Conservation (phyloP, 345 rosid species). For the Eutrema yunnanense region DNA sequence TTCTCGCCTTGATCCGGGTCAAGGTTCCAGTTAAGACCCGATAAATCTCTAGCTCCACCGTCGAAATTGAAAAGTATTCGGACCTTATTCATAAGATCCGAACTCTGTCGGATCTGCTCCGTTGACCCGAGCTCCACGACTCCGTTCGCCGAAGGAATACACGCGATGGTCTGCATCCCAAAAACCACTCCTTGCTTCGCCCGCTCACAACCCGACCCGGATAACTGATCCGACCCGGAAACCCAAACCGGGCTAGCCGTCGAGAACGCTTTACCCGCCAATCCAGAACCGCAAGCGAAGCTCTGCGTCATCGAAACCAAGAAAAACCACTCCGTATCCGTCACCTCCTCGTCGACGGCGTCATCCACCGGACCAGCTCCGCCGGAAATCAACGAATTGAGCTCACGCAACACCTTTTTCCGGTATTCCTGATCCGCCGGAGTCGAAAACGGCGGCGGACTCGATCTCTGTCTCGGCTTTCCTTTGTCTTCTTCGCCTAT, state of each 20-base stretch:
- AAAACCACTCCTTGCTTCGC: slow-evolving; percentile 70
- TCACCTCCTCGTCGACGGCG: slow-evolving; percentile 85
- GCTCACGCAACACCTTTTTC: slow-evolving; percentile 71
- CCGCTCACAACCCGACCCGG: slow-evolving; percentile 64
- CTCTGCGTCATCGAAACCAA: slow-evolving; percentile 93
- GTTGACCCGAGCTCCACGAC: slow-evolving; percentile 93
- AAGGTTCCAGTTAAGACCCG: slow-evolving; percentile 51
- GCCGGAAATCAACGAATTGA: slow-evolving; percentile 86
- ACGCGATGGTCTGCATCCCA: slow-evolving; percentile 83
- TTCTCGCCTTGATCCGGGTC: slow-evolving; percentile 74
- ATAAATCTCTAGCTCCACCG: slow-evolving; percentile 34
- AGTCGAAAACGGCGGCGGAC: slow-evolving; percentile 30
- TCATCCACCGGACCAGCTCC: slow-evolving; percentile 39
- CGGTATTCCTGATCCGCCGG: slow-evolving; percentile 79
- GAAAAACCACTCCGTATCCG: slow-evolving; percentile 98
- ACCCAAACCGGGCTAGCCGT: slow-evolving; percentile 63
- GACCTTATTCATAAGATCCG: slow-evolving; percentile 82
- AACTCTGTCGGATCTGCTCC: slow-evolving; percentile 61
- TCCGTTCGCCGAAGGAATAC: slow-evolving; percentile 79
- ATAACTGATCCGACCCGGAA: slow-evolving; percentile 54
- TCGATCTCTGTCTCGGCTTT: slow-evolving; percentile 31
- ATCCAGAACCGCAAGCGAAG: slow-evolving; percentile 64
- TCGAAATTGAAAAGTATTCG: slow-evolving; percentile 63
- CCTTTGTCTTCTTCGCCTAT: slow-evolving; percentile 79
- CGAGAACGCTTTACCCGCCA: slow-evolving; percentile 76